phyloP scores from a whole-genome alignment of 257 asterid genomes.

The Nicotiana attenuata region DNA sequence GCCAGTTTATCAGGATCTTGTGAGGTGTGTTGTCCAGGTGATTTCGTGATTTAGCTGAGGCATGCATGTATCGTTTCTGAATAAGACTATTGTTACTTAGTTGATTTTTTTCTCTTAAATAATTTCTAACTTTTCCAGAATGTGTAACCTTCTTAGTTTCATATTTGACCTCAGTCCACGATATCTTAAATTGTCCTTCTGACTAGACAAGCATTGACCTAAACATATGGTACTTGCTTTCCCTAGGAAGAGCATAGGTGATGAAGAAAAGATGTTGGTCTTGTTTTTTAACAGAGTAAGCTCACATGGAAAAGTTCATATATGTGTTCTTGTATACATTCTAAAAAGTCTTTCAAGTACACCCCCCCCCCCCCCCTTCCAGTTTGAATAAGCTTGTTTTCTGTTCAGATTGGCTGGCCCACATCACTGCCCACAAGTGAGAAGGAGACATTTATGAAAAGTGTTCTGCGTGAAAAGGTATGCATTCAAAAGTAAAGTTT shows the following conservation, averaged over 20 bases:
- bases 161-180: neutral
- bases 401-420: conserved; percentile 96
- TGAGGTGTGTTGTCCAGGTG: conserved; percentile 42
- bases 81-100: neutral
- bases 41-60: conserved; percentile 8
- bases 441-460: conserved; percentile 65
- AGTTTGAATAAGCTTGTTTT: neutral
- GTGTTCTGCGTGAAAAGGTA: conserved; percentile 84
- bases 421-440: conserved; percentile 87
- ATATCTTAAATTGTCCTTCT: neutral
- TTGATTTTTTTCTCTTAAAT: neutral
- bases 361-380: neutral
- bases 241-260: conserved; percentile 78
- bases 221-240: neutral
- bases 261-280: conserved; percentile 85
- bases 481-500: neutral
- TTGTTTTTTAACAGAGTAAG: conserved; percentile 84
- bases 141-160: neutral
- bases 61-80: neutral
- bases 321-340: neutral
- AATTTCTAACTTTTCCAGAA: neutral
- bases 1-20: conserved; percentile 86
- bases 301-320: neutral
- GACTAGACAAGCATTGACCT: neutral
- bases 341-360: neutral